Evolutionary conservation across 371 early-diverging fungal genomes (phyloP).

Genomic region (Fennellomyces sp.): DNA sequence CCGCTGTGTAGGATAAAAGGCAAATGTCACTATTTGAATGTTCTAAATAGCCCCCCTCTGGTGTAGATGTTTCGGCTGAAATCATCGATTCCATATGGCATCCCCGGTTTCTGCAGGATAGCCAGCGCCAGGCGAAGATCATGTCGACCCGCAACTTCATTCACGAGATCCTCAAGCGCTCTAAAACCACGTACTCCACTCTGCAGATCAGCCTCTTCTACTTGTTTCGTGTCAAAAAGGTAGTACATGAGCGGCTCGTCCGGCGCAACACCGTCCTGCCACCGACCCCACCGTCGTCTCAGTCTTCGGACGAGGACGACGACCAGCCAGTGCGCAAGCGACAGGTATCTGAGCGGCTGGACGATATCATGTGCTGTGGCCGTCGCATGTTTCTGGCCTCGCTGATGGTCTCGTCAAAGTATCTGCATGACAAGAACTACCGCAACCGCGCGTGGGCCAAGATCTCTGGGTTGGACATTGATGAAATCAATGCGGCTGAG

Average conservation of each 20-base stretch:
- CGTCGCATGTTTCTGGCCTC: constrained; percentile 75
- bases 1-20: no score
- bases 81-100: constrained; percentile 43
- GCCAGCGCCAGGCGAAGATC: constrained; percentile 43
- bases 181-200: constrained; percentile 74
- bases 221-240: constrained; percentile 49
- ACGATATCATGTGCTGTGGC: constrained; percentile 59
- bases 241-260: constrained; percentile 34
- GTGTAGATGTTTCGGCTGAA: constrained; percentile 29
- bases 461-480: constrained; percentile 64
- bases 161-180: constrained; percentile 72
- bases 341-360: constrained; percentile 15
- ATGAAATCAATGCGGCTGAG: constrained; percentile 75
- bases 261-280: constrained; percentile 5
- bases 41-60: background rate
- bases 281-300: constrained; percentile 8
- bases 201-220: constrained; percentile 74
- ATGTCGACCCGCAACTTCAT: constrained; percentile 57
- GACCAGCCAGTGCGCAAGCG: background rate
- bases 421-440: constrained; percentile 71
- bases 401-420: constrained; percentile 71
- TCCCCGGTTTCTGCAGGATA: constrained; percentile 13
- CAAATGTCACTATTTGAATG: background rate
- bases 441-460: constrained; percentile 75
- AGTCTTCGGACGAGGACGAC: constrained; percentile 4